phyloP scores from a whole-genome alignment of 2,329 filamentous ascomycete genomes.

The Beauveria bassiana region DNA sequence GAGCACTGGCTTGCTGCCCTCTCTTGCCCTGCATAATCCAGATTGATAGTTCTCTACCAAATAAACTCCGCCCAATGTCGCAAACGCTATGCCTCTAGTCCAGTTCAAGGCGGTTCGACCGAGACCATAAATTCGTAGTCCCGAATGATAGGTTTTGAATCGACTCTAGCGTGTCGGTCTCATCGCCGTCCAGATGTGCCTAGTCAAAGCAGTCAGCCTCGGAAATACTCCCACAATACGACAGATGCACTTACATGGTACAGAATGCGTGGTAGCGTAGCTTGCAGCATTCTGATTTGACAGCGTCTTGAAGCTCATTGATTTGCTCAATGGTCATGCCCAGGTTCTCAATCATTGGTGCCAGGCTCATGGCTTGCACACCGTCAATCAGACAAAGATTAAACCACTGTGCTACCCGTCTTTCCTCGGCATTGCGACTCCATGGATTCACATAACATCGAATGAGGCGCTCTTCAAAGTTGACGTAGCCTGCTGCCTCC shows the following conservation, averaged over 20 bases:
- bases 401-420: constrained; percentile 73
- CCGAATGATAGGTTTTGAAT: neutral
- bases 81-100: neutral
- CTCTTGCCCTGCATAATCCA: neutral
- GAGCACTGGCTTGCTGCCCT: neutral
- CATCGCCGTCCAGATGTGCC: constrained; percentile 27
- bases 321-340: constrained; percentile 52
- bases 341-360: constrained; percentile 53
- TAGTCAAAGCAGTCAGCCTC: constrained; percentile 13
- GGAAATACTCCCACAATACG: too few species aligned
- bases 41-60: neutral
- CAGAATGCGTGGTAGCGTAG: constrained; percentile 66
- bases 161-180: constrained; percentile 13
- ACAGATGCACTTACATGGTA: constrained; percentile 54
- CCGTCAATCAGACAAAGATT: constrained; percentile 69
- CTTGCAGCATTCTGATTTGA: constrained; percentile 61
- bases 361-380: constrained; percentile 64
- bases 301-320: constrained; percentile 50
- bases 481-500: constrained; percentile 65
- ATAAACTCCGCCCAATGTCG: constrained; percentile 1
- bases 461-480: constrained; percentile 65
- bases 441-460: constrained; percentile 68
- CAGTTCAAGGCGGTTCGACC: neutral
- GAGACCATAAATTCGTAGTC: neutral
- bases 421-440: constrained; percentile 55